Conservation (phyloP, 192 early-diverging fungal genomes). For the Pilobolus umbonatus region DNA sequence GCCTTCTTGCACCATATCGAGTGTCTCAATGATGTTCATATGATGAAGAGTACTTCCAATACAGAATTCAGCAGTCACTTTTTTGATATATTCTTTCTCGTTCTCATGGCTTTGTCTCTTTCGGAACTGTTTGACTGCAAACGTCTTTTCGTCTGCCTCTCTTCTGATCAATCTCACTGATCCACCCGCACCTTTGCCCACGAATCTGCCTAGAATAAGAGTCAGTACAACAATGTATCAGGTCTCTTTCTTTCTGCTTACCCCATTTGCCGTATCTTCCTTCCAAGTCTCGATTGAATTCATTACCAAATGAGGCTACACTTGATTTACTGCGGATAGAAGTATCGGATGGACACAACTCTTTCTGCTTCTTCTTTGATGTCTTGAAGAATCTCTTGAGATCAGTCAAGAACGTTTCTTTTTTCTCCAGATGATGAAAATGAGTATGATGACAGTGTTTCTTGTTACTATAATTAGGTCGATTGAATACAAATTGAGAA, state of each 20-base stretch:
- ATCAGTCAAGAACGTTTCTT: slow-evolving; percentile 41
- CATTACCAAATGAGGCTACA: slow-evolving; percentile 30
- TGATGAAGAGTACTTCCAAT: slow-evolving; percentile 77
- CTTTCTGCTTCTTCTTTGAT: slow-evolving; percentile 13
- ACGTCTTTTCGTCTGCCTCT: slow-evolving; percentile 55
- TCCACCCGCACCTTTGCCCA: slow-evolving; percentile 74
- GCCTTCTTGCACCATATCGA: slow-evolving; percentile 73
- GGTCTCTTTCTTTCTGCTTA: slow-evolving; percentile 8
- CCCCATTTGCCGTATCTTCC: slow-evolving; percentile 38
- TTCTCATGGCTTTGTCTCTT: slow-evolving; percentile 58
- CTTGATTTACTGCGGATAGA: slow-evolving; percentile 14
- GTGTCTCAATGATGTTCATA: slow-evolving; percentile 72
- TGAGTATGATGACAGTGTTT: slow-evolving; percentile 35
- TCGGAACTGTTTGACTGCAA: slow-evolving; percentile 83
- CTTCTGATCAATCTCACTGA: slow-evolving; percentile 65
- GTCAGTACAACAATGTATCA: not conserved
- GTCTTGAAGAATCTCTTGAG: slow-evolving; percentile 47
- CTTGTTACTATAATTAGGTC: slow-evolving; percentile 37
- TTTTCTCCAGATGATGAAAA: slow-evolving; percentile 36
- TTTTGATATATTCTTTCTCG: slow-evolving; percentile 75
- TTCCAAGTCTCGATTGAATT: slow-evolving; percentile 35
- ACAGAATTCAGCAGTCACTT: slow-evolving; percentile 83
- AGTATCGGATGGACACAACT: not conserved
- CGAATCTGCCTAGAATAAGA: slow-evolving; percentile 27
- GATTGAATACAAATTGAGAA: slow-evolving; percentile 37